A percentile compares a stretch with the other conserved stretches of the same genome.
Conservation (phyloP, 2,329 filamentous ascomycete species). For the Aspergillus latus region DNA sequence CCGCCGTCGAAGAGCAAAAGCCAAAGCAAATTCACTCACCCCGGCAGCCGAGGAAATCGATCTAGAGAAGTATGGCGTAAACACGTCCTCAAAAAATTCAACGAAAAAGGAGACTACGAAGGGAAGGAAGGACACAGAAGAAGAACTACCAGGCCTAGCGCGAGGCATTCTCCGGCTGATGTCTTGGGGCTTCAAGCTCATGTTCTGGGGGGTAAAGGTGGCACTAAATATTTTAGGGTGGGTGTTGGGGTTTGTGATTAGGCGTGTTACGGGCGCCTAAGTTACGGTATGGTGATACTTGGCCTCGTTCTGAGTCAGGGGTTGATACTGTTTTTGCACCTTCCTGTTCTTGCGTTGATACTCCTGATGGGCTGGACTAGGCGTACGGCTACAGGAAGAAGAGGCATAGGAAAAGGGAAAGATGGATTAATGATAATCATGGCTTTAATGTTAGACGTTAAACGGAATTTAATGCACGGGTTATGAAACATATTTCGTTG, state of each 20-base stretch:
- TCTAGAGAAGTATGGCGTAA: slow-evolving; percentile 46
- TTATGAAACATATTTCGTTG: background rate
- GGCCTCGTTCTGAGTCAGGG: background rate
- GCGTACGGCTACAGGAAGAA: background rate
- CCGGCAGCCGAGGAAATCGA: slow-evolving; percentile 44
- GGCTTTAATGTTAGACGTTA: background rate
- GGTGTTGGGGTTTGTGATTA: slow-evolving; percentile 41
- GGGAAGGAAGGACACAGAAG: slow-evolving; percentile 28
- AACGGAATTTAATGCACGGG: no score
- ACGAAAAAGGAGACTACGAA: slow-evolving; percentile 11
- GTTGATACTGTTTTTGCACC: background rate
- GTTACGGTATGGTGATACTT: background rate
- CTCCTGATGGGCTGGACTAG: background rate
- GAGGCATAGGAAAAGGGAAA: no score
- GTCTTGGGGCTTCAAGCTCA: slow-evolving; percentile 39
- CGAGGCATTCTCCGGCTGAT: slow-evolving; percentile 38
- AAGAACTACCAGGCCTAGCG: slow-evolving; percentile 42
- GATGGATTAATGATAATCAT: background rate
- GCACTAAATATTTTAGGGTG: slow-evolving; percentile 44
- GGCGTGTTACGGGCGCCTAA: slow-evolving; percentile 41
- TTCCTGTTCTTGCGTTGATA: no score
- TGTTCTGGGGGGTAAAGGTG: slow-evolving; percentile 40
- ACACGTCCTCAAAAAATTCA: slow-evolving; percentile 26
- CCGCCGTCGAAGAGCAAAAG: slow-evolving; percentile 19
- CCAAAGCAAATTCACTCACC: slow-evolving; percentile 23